Base-by-base conservation (phyloP, 2,329 filamentous ascomycete genomes). In the Exophiala dermatitidis region DNA sequence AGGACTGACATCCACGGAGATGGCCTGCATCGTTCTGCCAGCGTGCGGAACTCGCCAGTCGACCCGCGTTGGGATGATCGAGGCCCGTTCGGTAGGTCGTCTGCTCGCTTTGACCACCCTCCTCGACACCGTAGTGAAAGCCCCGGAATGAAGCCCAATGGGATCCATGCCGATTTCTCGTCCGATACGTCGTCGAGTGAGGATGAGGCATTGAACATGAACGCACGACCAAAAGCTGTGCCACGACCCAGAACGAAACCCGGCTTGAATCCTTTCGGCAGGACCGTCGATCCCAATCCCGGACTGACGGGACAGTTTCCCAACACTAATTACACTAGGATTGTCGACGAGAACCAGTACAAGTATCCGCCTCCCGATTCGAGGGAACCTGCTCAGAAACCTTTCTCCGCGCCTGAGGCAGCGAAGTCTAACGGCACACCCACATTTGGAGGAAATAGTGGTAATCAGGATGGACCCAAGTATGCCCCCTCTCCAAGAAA, bases 1-100 rank as follows among this genome's bases (percentile, higher is more conserved):
- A 78, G 73, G 59, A 82, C 76, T 0, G 77, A 78, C 51, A 73
- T 82, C 61, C 74, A 74, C 37, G 74, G 71, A 54, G 70, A 77
- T 33, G 72, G 73, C 10, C 60, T 82, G 5, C 71, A 72, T 42
- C 73, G 78, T 42, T 79, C 79, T 49, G 68, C 75, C 8, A 82
- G 77, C 60, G 74, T 75, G 51, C 74, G 77, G 36, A 74, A 77
- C 60, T 72, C 76, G 2, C 72, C 75, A 3, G 62, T 67, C n/a
- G 67, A 66, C 6, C 62, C 66, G 19, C 63, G 62, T 4, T 57
- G 56, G 52, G 55, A 58, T 10, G 62, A 61, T 38, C 54, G 53
- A 29, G 61, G 50, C 54, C 66, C 54, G 62, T 67, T 56, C 57
- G 70, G 34, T 65, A 66, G 32, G 68, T 68, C n/a, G 67, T 68